Evolutionary conservation across 2,329 filamentous ascomycete species (phyloP).

Genomic region (Phaeoacremonium minimum): DNA sequence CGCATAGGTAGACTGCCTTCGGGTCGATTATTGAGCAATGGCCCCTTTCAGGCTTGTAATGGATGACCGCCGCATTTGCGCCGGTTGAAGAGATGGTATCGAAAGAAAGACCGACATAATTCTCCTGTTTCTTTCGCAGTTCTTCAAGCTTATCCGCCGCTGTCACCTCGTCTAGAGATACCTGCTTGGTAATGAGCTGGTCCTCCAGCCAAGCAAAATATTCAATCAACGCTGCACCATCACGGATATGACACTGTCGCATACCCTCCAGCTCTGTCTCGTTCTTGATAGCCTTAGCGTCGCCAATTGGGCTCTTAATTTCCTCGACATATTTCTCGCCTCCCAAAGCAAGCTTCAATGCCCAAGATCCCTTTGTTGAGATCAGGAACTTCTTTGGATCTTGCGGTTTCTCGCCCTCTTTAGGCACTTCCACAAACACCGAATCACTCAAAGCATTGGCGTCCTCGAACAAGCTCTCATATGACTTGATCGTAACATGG

Average conservation of each 20-base stretch:
- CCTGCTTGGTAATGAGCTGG: constrained; percentile 70
- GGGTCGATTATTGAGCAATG: constrained; percentile 82
- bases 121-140: constrained; percentile 61
- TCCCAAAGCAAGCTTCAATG: constrained; percentile 78
- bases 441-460: constrained; percentile 57
- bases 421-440: constrained; percentile 21
- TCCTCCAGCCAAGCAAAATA: constrained; percentile 98
- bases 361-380: constrained; percentile 90
- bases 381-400: constrained; percentile 67
- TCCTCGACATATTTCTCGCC: constrained; percentile 85
- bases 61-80: constrained; percentile 83
- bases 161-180: constrained; percentile 77
- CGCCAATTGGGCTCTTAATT: constrained; percentile 77
- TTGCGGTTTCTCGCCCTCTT: constrained; percentile 19
- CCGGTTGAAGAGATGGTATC: constrained; percentile 95
- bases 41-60: constrained; percentile 85
- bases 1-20: constrained; percentile 84
- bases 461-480: constrained; percentile 76
- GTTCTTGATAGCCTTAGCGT: constrained; percentile 94
- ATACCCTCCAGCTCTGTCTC: constrained; percentile 85
- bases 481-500: constrained; percentile 73
- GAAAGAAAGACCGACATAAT: constrained; percentile 89
- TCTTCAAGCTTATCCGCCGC: constrained; percentile 88
- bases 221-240: constrained; percentile 84
- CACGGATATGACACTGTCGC: constrained; percentile 88